Conservation (phyloP, 179 eudicot species). For the Silene vulgaris region DNA sequence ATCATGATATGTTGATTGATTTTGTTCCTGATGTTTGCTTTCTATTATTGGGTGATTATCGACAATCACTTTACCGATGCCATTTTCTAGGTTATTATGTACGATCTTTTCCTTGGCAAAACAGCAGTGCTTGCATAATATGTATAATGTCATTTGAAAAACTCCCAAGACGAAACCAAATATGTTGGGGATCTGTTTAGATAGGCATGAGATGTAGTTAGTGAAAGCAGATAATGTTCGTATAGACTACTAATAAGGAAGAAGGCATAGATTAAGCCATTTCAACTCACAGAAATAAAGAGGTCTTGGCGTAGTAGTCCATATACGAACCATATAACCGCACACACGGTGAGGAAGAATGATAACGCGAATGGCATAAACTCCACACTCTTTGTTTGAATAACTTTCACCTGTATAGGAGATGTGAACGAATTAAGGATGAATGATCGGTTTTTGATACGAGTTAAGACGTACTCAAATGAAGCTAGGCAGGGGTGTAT, state of each 20-base stretch:
- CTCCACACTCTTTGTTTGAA: conserved; percentile 34
- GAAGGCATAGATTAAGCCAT: neutral
- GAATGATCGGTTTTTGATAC: too few relatives aligned
- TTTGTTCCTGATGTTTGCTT: neutral
- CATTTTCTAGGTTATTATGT: neutral
- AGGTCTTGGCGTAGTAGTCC: conserved; percentile 32
- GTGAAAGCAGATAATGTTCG: neutral
- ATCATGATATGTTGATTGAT: neutral
- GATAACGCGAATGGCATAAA: conserved; percentile 42
- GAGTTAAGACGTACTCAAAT: too few relatives aligned
- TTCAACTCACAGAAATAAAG: conserved; percentile 28
- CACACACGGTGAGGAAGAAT: conserved; percentile 36
- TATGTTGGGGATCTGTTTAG: conserved; percentile 33
- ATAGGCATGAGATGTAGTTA: neutral
- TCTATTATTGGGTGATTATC: neutral
- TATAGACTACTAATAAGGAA: neutral
- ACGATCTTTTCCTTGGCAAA: conserved; percentile 1
- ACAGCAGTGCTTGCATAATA: conserved; percentile 28
- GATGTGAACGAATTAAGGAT: too few relatives aligned
- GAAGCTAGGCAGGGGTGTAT: too few relatives aligned
- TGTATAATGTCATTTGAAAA: conserved; percentile 36
- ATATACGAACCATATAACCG: conserved; percentile 34
- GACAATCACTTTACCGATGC: neutral
- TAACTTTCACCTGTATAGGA: conserved; percentile 27
- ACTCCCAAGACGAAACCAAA: conserved; percentile 35